These are phyloP conservation scores for Diplosphaera chodatii DNA, from an alignment of 139 green algal genomes.

Conservation along the genomic window DNA sequence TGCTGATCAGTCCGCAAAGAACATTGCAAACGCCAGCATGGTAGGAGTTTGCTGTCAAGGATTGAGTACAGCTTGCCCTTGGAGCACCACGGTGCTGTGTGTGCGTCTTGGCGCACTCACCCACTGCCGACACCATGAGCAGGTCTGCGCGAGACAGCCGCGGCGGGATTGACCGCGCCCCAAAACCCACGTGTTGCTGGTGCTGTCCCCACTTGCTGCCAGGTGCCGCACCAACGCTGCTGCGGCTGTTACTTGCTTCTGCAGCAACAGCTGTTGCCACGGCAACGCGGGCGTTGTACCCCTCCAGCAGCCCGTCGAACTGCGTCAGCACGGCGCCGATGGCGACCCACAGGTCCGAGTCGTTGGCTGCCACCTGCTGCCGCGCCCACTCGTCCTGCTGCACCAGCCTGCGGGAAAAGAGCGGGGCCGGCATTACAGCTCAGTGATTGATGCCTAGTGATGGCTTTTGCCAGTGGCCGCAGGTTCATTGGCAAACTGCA, in stretches of 20 bases:
- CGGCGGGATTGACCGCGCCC: not conserved
- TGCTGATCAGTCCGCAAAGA: too few relatives aligned
- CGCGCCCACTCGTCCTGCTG: conserved; percentile 44
- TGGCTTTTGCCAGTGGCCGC: too few relatives aligned
- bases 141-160: not conserved
- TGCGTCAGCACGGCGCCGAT: conserved; percentile 43
- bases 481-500: too few relatives aligned
- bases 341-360: conserved; percentile 28
- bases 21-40: too few relatives aligned
- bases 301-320: conserved; percentile 56
- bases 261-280: not conserved
- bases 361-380: not conserved
- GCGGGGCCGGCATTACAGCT: not conserved
- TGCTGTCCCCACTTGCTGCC: not conserved
- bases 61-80: too few relatives aligned
- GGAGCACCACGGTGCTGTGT: not conserved
- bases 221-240: not conserved
- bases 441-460: not conserved
- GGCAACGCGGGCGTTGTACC: conserved; percentile 30
- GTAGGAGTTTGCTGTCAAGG: too few relatives aligned
- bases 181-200: not conserved
- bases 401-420: conserved; percentile 32
- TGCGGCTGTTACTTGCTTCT: not conserved
- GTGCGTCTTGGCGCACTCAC: not conserved
- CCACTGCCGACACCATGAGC: not conserved